Evolutionary conservation across 1,284 basidiomycete species (phyloP).

Genomic region (Fomes fomentarius): DNA sequence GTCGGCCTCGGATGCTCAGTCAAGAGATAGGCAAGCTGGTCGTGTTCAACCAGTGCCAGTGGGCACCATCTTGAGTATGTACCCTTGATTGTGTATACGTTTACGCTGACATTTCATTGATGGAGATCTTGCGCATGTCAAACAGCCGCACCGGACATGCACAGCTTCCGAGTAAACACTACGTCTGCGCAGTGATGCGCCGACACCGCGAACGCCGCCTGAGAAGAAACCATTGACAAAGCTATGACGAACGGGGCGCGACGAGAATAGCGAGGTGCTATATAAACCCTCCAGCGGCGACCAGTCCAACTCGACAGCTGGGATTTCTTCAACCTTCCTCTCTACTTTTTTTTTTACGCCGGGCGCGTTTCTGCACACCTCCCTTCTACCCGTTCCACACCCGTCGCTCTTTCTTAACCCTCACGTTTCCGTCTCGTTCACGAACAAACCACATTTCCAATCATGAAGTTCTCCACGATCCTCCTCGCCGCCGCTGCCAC

Average conservation of each 20-base stretch:
- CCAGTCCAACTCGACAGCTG: constrained; percentile 19
- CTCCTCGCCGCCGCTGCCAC: constrained; percentile 37
- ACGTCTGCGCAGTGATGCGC: constrained; percentile 3
- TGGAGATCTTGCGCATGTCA: too few relatives aligned
- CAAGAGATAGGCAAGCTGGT: too few relatives aligned
- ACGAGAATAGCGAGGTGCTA: not conserved
- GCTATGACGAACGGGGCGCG: not conserved
- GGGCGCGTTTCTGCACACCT: constrained; percentile 28
- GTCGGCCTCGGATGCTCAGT: too few relatives aligned
- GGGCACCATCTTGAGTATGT: too few relatives aligned
- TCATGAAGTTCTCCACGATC: constrained; percentile 34
- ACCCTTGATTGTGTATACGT: too few relatives aligned
- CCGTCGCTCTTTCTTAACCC: constrained; percentile 10
- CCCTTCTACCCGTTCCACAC: constrained; percentile 8
- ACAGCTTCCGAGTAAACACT: constrained; percentile 5
- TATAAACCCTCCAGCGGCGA: constrained; percentile 6
- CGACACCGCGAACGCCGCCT: not conserved
- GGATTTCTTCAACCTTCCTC: constrained; percentile 19
- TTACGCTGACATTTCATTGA: too few relatives aligned
- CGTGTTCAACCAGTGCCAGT: too few relatives aligned
- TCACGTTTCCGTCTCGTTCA: constrained; percentile 1
- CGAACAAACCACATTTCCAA: constrained; percentile 3
- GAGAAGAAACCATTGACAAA: not conserved
- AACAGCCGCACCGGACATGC: too few relatives aligned
- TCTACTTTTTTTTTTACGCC: constrained; percentile 23